Base-by-base conservation (phyloP, 2,329 filamentous ascomycete genomes). In the Gliomastix tumulicola region DNA sequence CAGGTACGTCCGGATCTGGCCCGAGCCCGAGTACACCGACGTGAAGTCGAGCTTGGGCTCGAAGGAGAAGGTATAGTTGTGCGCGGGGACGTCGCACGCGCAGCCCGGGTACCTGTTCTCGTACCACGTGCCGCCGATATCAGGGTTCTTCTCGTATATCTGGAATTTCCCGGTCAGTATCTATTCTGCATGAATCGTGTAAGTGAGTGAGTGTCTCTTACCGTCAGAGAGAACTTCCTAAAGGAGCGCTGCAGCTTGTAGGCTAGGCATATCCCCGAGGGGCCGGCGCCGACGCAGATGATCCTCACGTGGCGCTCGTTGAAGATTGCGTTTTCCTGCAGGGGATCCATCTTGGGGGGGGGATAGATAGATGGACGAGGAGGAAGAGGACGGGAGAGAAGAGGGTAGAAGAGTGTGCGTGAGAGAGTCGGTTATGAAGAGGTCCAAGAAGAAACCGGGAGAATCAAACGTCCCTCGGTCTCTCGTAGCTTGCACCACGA, bases 71-170 rank as follows among this genome's bases (percentile, higher is more conserved):
- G 35, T 36, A 32, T 42, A 42, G 32, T 38, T 42, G 37, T 42
- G 40, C 13, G 34, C 22, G 9, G 40, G 40, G 12, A 42, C 35
- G 16, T 42, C 74, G 48, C 71, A 77, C 36, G 60, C 60, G 44
- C 72, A 76, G 10, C 74, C 74, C 0, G 74, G 74, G 41, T 79
- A 79, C 16, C 65, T 59, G 47, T 76, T 77, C 48, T 77, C 74
- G 42, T 65, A 64, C 74, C 74, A 79, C 0, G 74, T 78, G 3
- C 74, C 74, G 16, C 72, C 73, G 10, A 76, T 60, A 16, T 68
- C 64, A 8, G 56, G 49, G 41, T 76, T 76, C 56, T 76, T 77
- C 44, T 77, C 74, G 48, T 76, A 76, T 30, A 76, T 53, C 27
- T 43, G 38, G 25, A 28, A 9, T n/a, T n/a, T 13, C 25, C 10